Base-by-base conservation (phyloP, 225 moss, liverwort and hornwort genomes). In the Polytrichum commune region DNA sequence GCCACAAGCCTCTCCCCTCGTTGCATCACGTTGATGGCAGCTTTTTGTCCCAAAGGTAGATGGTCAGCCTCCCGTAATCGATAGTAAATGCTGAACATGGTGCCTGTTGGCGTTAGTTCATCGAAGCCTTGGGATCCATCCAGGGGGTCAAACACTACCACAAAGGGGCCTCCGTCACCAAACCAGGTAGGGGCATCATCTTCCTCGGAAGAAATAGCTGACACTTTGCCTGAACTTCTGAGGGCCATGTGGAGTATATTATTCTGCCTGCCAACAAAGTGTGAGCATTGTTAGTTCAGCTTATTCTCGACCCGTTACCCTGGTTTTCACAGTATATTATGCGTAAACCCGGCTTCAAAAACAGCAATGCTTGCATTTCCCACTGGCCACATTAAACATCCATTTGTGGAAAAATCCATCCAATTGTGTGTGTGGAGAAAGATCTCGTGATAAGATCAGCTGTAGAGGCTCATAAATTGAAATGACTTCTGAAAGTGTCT, bases 51-150 rank as follows among this genome's bases (percentile, higher is more conserved):
- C 35, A 84, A 69, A 5, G 92, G 78, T 0, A 91, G 82, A 61
- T 81, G 82, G 73, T 78, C 85, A 38, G 86, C 80, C 68, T 86
- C 90, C 6, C 68, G 77, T 24, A 97, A 73, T 58, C 88, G 81
- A 71, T 85, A 84, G 70, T 93, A 97, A 72, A 97, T 91, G 55
- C 96, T 92, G 62, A 97, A 97, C 27, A 97, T 93, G 67, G 96
- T 90, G 55, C 96, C 78, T 38, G 96, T 97, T 7, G 96, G 93
- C 54, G 93, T 93, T 57, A 92, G 86, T 54, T 92, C 93, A 58
- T 97, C 96, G 57, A 97, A 93, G 63, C 90, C 86, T 30, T 93
- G 88, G 29, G 92, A 93, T 66, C 96, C 93, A 54, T 97, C 93
- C 68, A 97, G 82, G 54, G 96, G 93, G 23, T 97, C 96, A 53